phyloP scores from a whole-genome alignment of 1,284 basidiomycete genomes.

The Bondarzewia mesenterica region DNA sequence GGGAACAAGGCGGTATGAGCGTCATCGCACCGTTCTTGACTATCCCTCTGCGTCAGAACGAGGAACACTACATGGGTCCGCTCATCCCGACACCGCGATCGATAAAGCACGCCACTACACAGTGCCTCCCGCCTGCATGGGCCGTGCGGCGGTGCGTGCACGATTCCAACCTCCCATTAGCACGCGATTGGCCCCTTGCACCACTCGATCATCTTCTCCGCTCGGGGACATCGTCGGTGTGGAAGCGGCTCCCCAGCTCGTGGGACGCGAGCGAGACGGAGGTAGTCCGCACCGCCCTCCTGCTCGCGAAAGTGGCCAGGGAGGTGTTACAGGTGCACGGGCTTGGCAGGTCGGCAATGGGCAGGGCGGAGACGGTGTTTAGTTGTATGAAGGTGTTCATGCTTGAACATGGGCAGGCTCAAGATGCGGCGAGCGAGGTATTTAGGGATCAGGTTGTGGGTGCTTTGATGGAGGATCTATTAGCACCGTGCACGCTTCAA shows the following conservation, averaged over 20 bases:
- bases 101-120: constrained; percentile 44
- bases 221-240: constrained; percentile 68
- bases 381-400: constrained; percentile 91
- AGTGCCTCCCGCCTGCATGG: constrained; percentile 38
- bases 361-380: constrained; percentile 55
- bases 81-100: constrained; percentile 39
- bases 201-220: constrained; percentile 79
- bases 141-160: constrained; percentile 17
- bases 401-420: constrained; percentile 74
- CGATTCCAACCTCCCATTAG: constrained; percentile 52
- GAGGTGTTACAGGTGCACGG: constrained; percentile 33
- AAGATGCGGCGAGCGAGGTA: constrained; percentile 52
- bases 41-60: constrained; percentile 29
- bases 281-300: constrained; percentile 49
- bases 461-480: constrained; percentile 47
- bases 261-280: constrained; percentile 84
- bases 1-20: constrained; percentile 41
- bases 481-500: constrained; percentile 45
- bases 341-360: constrained; percentile 32
- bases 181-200: constrained; percentile 64
- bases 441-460: constrained; percentile 61
- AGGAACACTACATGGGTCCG: constrained; percentile 32
- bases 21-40: constrained; percentile 55
- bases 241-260: constrained; percentile 56
- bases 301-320: constrained; percentile 20